Conservation (phyloP, 495 filamentous ascomycete genomes). For the Talaromyces adpressus region DNA sequence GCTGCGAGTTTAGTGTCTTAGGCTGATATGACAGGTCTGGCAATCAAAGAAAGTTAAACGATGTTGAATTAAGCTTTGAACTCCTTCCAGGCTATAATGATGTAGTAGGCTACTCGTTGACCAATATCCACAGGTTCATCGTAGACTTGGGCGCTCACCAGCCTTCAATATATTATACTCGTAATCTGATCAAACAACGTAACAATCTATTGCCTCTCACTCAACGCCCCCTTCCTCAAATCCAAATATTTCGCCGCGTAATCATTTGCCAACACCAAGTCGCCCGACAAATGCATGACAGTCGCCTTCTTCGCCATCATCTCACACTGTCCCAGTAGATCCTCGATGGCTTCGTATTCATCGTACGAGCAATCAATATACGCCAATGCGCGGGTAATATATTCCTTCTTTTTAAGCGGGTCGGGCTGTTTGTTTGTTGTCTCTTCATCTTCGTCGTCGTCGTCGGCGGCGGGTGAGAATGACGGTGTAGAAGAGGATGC, state of each 20-base stretch:
- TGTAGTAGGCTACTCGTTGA: no score
- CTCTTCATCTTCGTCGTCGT: neutral
- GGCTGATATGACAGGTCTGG: neutral
- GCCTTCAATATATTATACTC: neutral
- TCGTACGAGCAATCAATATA: slow-evolving; percentile 61
- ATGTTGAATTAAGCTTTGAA: no score
- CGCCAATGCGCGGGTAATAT: slow-evolving; percentile 56
- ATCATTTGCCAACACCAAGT: slow-evolving; percentile 64
- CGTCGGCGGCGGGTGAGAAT: slow-evolving; percentile 15
- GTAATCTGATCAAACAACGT: neutral
- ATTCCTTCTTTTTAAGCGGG: slow-evolving; percentile 38
- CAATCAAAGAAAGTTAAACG: no score
- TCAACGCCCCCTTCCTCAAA: slow-evolving; percentile 29
- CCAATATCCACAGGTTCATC: no score
- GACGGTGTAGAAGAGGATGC: slow-evolving; percentile 18
- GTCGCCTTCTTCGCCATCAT: slow-evolving; percentile 84
- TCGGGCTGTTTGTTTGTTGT: neutral
- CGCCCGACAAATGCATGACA: slow-evolving; percentile 67
- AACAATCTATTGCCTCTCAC: neutral
- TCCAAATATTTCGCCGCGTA: slow-evolving; percentile 65
- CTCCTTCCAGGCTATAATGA: no score
- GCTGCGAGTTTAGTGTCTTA: neutral
- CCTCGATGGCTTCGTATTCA: slow-evolving; percentile 66
- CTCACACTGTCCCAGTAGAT: slow-evolving; percentile 68
- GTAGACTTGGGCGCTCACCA: neutral